A percentile compares a stretch with the other conserved stretches of the same genome.
These are phyloP conservation scores for Barnettozyma wickerhamii DNA, from an alignment of 805 yeast species.

Conservation along the genomic window DNA sequence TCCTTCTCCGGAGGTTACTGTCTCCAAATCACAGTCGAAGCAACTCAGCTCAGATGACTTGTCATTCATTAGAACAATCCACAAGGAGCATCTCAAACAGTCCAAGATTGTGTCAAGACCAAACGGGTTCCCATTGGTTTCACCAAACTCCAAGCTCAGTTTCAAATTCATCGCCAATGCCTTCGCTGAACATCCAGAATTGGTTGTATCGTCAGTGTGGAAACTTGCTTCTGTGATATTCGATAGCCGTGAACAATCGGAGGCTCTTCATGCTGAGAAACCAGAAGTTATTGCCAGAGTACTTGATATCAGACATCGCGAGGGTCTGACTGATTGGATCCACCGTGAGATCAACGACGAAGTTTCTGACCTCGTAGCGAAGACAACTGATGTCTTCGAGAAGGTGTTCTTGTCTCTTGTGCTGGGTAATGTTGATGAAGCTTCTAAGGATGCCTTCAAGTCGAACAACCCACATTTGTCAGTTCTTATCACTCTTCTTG, in stretches of 20 bases:
- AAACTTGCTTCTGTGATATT: constrained; percentile 60
- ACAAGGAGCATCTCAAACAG: constrained; percentile 22
- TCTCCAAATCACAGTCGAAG: constrained; percentile 1
- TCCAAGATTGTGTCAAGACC: constrained; percentile 25
- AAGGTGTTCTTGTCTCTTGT: constrained; percentile 45
- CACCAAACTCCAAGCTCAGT: constrained; percentile 26
- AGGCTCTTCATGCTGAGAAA: constrained; percentile 19
- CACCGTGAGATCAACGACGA: constrained; percentile 33
- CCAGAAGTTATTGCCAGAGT: constrained; percentile 22
- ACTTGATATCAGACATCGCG: constrained; percentile 36
- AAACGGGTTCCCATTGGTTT: constrained; percentile 36
- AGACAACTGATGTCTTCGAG: constrained; percentile 43
- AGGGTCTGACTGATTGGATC: constrained; percentile 54
- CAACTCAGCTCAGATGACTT: constrained; percentile 11
- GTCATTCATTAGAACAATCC: constrained; percentile 14
- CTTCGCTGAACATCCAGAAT: constrained; percentile 12
- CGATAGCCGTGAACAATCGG: constrained; percentile 32
- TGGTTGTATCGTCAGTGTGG: constrained; percentile 38
- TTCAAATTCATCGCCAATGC: constrained; percentile 28
- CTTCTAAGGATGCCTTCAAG: constrained; percentile 57
- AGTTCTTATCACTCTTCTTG: constrained; percentile 61
- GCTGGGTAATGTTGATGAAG: constrained; percentile 55
- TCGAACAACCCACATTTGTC: constrained; percentile 68
- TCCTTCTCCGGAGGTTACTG: constrained; percentile 1
- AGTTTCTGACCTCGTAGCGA: constrained; percentile 30